These are phyloP conservation scores for Daldinia caldariorum DNA, from an alignment of 495 filamentous ascomycete genomes.

Conservation along the genomic window DNA sequence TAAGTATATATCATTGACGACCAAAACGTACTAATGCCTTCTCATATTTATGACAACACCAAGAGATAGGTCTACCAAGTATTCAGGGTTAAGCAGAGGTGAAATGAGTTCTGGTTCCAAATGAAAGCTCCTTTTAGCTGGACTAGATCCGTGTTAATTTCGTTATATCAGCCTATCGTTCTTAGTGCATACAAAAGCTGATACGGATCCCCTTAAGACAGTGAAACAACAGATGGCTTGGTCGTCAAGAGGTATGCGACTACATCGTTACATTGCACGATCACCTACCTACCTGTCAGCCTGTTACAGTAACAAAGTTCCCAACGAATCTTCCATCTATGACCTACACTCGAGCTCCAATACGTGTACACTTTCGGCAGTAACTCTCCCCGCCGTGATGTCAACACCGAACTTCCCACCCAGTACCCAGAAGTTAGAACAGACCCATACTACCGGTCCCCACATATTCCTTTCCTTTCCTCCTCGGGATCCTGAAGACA, in stretches of 20 bases:
- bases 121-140: too few species aligned
- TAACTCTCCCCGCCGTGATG: background rate
- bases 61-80: too few species aligned
- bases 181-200: background rate
- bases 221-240: background rate
- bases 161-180: too few species aligned
- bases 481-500: background rate
- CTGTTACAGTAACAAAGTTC: background rate
- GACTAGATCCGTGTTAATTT: too few species aligned
- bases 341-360: too few species aligned
- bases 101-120: too few species aligned
- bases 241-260: background rate
- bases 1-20: too few species aligned
- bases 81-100: too few species aligned
- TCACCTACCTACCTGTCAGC: background rate
- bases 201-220: background rate
- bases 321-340: background rate
- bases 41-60: too few species aligned
- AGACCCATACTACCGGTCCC: background rate
- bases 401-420: background rate
- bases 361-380: background rate
- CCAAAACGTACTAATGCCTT: too few species aligned
- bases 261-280: background rate
- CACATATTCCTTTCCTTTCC: background rate
- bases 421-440: background rate